phyloP scores from a whole-genome alignment of 2,329 filamentous ascomycete species.

The Venturia pyrina region DNA sequence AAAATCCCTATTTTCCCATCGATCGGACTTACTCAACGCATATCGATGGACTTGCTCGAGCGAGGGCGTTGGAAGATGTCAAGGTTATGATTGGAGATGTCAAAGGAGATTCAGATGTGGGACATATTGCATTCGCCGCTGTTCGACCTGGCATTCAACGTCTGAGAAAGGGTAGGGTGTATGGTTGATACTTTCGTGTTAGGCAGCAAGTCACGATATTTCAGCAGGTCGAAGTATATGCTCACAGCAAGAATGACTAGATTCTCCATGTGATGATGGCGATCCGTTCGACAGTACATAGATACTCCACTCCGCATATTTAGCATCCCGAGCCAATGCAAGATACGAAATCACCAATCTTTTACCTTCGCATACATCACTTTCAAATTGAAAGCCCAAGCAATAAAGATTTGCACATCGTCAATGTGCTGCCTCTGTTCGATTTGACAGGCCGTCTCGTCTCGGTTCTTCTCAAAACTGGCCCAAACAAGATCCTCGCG shows the following conservation, averaged over 20 bases:
- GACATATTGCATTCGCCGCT: constrained; percentile 27
- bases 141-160: constrained; percentile 10
- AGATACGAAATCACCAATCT: not conserved
- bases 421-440: not conserved
- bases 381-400: not conserved
- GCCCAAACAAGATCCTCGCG: not conserved
- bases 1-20: constrained; percentile 23
- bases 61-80: constrained; percentile 24
- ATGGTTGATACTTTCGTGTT: not conserved
- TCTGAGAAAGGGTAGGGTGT: not conserved
- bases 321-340: not conserved
- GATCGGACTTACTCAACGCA: constrained; percentile 20
- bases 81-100: constrained; percentile 25
- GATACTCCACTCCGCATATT: not conserved
- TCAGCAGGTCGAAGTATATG: not conserved
- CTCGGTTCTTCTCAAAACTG: too few species aligned
- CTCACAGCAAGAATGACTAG: not conserved
- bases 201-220: not conserved
- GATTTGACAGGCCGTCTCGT: not conserved
- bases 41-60: constrained; percentile 25
- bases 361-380: not conserved
- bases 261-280: not conserved
- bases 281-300: not conserved
- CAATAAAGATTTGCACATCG: not conserved
- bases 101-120: constrained; percentile 19